A percentile compares a stretch with the other conserved stretches of the same genome.
Evolutionary conservation across 495 filamentous ascomycete genomes (phyloP).

Genomic region (Lasiosphaeriaceae sp.): DNA sequence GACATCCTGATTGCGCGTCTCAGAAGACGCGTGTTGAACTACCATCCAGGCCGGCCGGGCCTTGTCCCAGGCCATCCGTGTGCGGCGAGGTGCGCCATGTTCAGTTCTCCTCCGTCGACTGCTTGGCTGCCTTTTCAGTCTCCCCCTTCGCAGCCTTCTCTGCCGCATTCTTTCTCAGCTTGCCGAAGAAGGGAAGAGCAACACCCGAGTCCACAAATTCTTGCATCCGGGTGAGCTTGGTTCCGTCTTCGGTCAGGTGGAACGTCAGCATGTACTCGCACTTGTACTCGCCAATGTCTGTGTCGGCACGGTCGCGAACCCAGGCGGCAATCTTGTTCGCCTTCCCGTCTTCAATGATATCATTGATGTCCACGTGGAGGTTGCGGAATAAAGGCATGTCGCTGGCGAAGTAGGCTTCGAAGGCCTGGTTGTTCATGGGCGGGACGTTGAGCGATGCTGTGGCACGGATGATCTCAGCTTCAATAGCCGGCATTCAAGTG

Average conservation of each 20-base stretch:
- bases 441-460: slow-evolving; percentile 1
- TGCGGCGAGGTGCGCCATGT: too few species aligned
- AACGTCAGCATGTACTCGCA: slow-evolving; percentile 10
- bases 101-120: too few species aligned
- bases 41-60: too few species aligned
- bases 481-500: too few species aligned
- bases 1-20: too few species aligned
- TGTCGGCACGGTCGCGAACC: slow-evolving; percentile 10
- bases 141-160: background rate
- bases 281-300: background rate
- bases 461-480: background rate
- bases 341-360: slow-evolving; percentile 4
- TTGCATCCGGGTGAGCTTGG: background rate
- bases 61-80: too few species aligned
- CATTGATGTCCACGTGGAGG: background rate
- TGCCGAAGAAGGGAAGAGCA: background rate
- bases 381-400: slow-evolving; percentile 3
- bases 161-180: background rate
- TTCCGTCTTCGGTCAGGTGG: slow-evolving; percentile 2
- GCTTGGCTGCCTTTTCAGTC: too few species aligned
- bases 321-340: slow-evolving; percentile 8
- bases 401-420: background rate
- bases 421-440: slow-evolving; percentile 5
- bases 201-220: slow-evolving; percentile 7
- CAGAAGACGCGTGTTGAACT: too few species aligned